Evolutionary conservation across 2,329 filamentous ascomycete species (phyloP).

Genomic region (Xylariaceae sp.): DNA sequence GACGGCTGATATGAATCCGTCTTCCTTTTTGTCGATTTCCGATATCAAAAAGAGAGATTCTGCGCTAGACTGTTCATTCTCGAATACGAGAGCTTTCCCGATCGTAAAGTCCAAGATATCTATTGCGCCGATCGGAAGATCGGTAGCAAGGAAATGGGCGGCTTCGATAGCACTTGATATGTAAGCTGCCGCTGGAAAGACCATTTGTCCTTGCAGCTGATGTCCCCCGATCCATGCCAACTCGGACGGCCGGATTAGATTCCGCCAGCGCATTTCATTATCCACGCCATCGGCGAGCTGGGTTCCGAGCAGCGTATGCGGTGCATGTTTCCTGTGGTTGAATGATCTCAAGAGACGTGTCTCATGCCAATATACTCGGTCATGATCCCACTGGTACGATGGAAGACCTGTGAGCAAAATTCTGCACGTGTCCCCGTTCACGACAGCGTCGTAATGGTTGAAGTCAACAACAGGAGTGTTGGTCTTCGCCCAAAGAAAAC

Average conservation of each 20-base stretch:
- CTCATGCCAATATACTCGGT: slow-evolving; percentile 9
- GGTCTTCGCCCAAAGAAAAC: no score
- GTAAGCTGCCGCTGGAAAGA: slow-evolving; percentile 33
- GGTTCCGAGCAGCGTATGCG: no score
- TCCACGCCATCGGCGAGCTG: neutral
- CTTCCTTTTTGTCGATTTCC: neutral
- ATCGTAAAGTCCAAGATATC: neutral
- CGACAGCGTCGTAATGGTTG: no score
- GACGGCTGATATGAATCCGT: no score
- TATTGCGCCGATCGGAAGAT: no score
- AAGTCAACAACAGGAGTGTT: no score
- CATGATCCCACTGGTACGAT: slow-evolving; percentile 25
- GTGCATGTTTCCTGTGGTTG: neutral
- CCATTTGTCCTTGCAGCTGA: slow-evolving; percentile 18
- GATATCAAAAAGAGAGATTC: neutral
- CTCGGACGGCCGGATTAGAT: slow-evolving; percentile 14
- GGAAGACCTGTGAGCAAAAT: slow-evolving; percentile 21
- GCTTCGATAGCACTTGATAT: slow-evolving; percentile 25
- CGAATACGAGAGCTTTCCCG: neutral
- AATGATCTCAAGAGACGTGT: neutral
- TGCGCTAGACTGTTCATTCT: neutral
- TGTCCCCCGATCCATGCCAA: slow-evolving; percentile 27
- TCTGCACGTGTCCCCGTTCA: no score
- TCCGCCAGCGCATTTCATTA: slow-evolving; percentile 13
- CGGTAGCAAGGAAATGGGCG: no score